Percentiles rank a stretch among this genome's conserved stretches.
phyloP scores from a whole-genome alignment of 2,329 filamentous ascomycete species.

The Westerdykella ornata region DNA sequence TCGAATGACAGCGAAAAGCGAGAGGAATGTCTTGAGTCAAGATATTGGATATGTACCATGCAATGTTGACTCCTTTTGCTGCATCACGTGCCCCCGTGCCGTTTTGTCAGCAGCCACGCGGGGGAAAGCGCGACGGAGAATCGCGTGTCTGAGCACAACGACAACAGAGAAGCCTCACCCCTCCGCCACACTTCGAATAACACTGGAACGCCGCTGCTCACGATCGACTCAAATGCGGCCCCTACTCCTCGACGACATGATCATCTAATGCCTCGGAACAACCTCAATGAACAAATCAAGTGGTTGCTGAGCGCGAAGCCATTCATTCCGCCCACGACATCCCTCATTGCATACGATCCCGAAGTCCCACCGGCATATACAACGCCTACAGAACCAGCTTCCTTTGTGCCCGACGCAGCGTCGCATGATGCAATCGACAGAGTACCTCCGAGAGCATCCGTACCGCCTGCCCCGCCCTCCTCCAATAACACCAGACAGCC shows the following conservation, averaged over 20 bases:
- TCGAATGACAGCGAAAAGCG: too few species aligned
- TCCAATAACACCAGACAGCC: conserved; percentile 6
- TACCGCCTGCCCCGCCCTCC: conserved; percentile 15
- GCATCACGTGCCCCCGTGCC: conserved; percentile 24
- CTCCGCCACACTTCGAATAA: conserved; percentile 18
- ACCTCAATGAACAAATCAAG: conserved; percentile 43
- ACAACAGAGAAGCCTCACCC: conserved; percentile 13
- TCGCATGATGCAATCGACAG: conserved; percentile 18
- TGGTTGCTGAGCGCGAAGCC: conserved; percentile 45
- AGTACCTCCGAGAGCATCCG: conserved; percentile 9
- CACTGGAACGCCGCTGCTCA: conserved; percentile 19
- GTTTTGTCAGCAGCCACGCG: conserved; percentile 6
- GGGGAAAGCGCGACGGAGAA: conserved; percentile 11
- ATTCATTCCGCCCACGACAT: conserved; percentile 36
- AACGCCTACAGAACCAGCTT: conserved; percentile 12
- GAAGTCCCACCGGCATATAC: conserved; percentile 19
- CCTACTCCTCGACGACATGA: conserved; percentile 18
- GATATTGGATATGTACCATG: too few species aligned
- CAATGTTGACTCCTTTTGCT: neutral
- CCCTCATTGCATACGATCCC: conserved; percentile 27
- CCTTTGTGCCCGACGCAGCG: conserved; percentile 6
- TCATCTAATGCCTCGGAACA: conserved; percentile 44
- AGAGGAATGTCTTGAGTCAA: too few species aligned
- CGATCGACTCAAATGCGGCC: conserved; percentile 19
- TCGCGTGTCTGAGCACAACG: conserved; percentile 15